Conservation (phyloP, 169 alveolate genomes). For the Cryptosporidium canis region DNA sequence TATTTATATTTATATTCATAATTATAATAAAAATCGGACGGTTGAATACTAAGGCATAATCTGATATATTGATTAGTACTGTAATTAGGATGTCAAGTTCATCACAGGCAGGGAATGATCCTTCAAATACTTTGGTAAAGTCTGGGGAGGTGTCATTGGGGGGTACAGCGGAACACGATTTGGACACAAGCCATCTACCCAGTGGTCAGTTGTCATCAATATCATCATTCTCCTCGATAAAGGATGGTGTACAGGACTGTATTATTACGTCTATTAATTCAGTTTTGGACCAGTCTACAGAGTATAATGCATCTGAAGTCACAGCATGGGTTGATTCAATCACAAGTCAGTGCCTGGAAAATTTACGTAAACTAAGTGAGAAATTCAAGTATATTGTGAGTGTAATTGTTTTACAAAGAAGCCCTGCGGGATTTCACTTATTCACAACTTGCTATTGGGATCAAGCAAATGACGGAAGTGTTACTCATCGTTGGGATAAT, state of each 20-base stretch:
- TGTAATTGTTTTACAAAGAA: conserved; percentile 81
- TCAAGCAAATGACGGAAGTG: conserved; percentile 83
- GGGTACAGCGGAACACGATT: conserved; percentile 51
- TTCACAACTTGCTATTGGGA: conserved; percentile 88
- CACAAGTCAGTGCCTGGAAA: conserved; percentile 72
- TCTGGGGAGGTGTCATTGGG: conserved; percentile 9
- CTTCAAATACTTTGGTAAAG: conserved; percentile 10
- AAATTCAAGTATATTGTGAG: conserved; percentile 82
- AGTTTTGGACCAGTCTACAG: conserved; percentile 63
- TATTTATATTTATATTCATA: not conserved
- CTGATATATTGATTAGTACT: not conserved
- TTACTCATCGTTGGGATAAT: conserved; percentile 83
- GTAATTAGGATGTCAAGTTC: conserved; percentile 46
- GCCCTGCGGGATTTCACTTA: conserved; percentile 84
- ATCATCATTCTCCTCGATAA: conserved; percentile 60
- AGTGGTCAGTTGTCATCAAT: conserved; percentile 23
- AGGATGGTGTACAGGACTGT: conserved; percentile 68
- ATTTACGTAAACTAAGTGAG: conserved; percentile 72
- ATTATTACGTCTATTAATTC: conserved; percentile 67
- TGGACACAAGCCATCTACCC: conserved; percentile 5
- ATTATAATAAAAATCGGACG: not conserved
- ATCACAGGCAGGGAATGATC: conserved; percentile 6
- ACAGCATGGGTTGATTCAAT: conserved; percentile 77
- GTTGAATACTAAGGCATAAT: not conserved
- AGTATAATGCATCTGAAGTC: conserved; percentile 68